Conservation (phyloP, 495 filamentous ascomycete genomes). For the Penicillium parvum region DNA sequence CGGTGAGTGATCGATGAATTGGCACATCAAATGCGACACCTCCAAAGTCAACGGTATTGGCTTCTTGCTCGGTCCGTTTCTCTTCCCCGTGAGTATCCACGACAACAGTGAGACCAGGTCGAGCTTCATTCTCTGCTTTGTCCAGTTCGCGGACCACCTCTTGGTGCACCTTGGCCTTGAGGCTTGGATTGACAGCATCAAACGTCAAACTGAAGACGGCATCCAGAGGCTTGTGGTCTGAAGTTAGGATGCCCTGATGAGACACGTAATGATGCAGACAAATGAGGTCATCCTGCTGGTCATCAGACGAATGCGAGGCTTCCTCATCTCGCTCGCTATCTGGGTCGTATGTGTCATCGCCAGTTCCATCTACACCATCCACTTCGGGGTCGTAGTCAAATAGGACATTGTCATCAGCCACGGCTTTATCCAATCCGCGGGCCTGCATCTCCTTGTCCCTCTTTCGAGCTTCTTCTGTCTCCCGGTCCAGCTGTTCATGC, state of each 20-base stretch:
- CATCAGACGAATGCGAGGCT: constrained; percentile 13
- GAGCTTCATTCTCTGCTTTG: constrained; percentile 84
- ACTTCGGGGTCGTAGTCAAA: constrained; percentile 87
- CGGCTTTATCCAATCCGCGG: constrained; percentile 67
- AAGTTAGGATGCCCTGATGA: constrained; percentile 83
- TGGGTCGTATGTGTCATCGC: constrained; percentile 35
- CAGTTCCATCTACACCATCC: constrained; percentile 45
- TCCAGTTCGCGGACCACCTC: constrained; percentile 88
- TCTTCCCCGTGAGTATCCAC: constrained; percentile 56
- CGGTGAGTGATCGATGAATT: constrained; percentile 62
- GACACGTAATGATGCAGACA: constrained; percentile 74
- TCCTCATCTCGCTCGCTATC: too few relatives aligned
- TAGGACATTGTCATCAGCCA: constrained; percentile 75
- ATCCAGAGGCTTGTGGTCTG: constrained; percentile 90
- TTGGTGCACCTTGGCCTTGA: constrained; percentile 77
- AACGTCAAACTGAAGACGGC: constrained; percentile 77
- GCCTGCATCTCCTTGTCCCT: constrained; percentile 82
- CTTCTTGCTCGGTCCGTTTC: constrained; percentile 31
- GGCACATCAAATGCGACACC: constrained; percentile 62
- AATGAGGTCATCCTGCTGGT: constrained; percentile 43
- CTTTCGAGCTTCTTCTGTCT: constrained; percentile 62
- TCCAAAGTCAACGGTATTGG: constrained; percentile 70
- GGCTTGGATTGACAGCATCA: constrained; percentile 75
- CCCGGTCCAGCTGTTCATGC: constrained; percentile 63
- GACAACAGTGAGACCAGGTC: constrained; percentile 79